Conservation (phyloP, 345 rosid species). For the Aegle marmelos region DNA sequence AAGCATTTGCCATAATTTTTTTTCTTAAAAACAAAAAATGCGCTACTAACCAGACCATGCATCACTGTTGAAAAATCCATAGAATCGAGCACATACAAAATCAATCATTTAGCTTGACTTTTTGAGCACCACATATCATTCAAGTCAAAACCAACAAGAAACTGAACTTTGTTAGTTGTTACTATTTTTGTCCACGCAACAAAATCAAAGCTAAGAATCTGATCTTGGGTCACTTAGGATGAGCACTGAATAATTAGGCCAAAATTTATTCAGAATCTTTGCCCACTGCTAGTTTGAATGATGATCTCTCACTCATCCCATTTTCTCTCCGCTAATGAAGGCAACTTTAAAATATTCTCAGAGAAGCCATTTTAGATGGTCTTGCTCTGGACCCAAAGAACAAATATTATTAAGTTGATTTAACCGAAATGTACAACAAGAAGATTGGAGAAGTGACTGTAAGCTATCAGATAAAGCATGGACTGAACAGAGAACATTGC, state of each 20-base stretch:
- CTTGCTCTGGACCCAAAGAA: not conserved
- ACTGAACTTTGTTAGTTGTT: not conserved
- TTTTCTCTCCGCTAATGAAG: no score
- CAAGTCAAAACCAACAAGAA: conserved; percentile 4
- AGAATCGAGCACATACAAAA: not conserved
- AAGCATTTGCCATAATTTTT: conserved; percentile 1
- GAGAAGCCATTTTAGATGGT: not conserved
- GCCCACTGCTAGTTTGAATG: no score
- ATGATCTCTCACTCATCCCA: no score
- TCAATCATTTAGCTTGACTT: not conserved
- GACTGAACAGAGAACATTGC: not conserved
- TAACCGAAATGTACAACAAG: not conserved
- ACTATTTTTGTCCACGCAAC: not conserved
- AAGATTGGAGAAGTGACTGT: not conserved
- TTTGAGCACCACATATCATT: not conserved
- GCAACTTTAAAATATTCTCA: not conserved
- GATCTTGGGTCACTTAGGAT: not conserved
- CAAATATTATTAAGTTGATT: not conserved
- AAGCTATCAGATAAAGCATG: not conserved
- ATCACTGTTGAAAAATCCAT: not conserved
- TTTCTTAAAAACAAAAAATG: not conserved
- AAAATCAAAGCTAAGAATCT: not conserved
- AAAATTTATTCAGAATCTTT: not conserved
- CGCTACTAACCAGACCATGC: not conserved
- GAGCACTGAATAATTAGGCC: not conserved